Conservation (phyloP, 1,284 basidiomycete genomes). For the Ganoderma lucidum region DNA sequence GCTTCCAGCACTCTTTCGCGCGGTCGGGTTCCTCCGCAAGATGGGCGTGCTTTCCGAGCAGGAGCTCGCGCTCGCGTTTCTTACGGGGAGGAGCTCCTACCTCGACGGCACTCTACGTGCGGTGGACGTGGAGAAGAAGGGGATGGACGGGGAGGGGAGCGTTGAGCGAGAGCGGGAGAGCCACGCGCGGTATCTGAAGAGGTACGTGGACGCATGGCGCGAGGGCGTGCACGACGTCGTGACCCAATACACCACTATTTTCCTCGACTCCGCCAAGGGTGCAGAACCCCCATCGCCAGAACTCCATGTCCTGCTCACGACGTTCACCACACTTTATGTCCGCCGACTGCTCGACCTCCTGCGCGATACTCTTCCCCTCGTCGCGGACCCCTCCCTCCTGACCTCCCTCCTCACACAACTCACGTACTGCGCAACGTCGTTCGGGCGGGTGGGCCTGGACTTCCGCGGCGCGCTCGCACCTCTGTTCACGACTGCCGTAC, state of each 20-base stretch:
- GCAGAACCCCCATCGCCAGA: conserved; percentile 29
- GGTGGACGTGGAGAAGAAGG: conserved; percentile 51
- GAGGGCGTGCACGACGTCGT: conserved; percentile 93
- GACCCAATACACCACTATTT: conserved; percentile 90
- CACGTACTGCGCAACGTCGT: conserved; percentile 92
- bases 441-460: conserved; percentile 90
- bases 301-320: conserved; percentile 60
- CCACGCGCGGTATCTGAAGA: conserved; percentile 80
- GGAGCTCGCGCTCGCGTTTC: conserved; percentile 73
- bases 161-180: conserved; percentile 70
- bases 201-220: conserved; percentile 91
- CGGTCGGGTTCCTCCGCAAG: conserved; percentile 84
- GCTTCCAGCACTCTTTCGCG: conserved; percentile 89
- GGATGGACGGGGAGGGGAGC: conserved; percentile 35
- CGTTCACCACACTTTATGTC: conserved; percentile 59
- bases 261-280: conserved; percentile 67
- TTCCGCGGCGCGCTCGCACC: conserved; percentile 74
- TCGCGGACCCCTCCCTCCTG: conserved; percentile 70
- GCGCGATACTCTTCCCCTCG: conserved; percentile 57
- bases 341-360: conserved; percentile 67
- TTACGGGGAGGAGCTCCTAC: conserved; percentile 66
- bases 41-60: conserved; percentile 73
- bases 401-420: conserved; percentile 90
- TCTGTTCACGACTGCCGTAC: conserved; percentile 70
- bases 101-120: conserved; percentile 54